Evolutionary conservation across 176 grass and related monocot genomes (phyloP).

Genomic region (Triticum monococcum): DNA sequence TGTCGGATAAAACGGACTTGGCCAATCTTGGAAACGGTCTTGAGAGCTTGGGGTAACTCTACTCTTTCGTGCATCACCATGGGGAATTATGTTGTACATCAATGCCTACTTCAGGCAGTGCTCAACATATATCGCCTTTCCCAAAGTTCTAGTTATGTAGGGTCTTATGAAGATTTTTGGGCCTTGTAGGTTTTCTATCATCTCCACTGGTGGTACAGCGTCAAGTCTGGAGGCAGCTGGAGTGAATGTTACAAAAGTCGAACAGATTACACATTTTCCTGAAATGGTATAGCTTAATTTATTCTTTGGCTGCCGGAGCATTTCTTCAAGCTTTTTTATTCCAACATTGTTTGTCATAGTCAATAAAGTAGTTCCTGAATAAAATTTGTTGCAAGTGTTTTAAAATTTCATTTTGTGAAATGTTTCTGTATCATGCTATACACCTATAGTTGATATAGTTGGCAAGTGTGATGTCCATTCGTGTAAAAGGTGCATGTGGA

Average conservation of each 20-base stretch:
- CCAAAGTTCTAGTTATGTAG: not conserved
- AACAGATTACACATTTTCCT: constrained; percentile 89
- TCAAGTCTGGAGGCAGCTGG: constrained; percentile 78
- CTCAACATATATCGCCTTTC: not conserved
- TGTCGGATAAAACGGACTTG: constrained; percentile 64
- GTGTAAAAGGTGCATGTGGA: not conserved
- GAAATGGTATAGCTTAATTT: constrained; percentile 77
- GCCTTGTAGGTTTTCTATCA: constrained; percentile 73
- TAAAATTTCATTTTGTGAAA: constrained; percentile 1
- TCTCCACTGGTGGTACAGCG: constrained; percentile 95
- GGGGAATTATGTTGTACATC: not conserved
- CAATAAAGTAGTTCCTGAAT: not conserved
- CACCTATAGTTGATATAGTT: not conserved
- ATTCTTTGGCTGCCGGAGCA: not conserved
- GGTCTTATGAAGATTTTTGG: constrained; percentile 7
- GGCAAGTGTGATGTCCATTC: not conserved
- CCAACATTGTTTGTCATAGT: not conserved
- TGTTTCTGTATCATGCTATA: not conserved
- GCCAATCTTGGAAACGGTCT: constrained; percentile 58
- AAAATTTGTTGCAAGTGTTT: not conserved
- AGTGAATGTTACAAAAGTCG: constrained; percentile 81
- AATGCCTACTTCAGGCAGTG: not conserved
- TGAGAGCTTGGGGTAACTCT: constrained; percentile 53
- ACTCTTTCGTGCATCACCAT: not conserved
- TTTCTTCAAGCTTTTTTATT: not conserved